phyloP scores from a whole-genome alignment of 768 basidiomycete genomes.

The Baorangia bicolor region DNA sequence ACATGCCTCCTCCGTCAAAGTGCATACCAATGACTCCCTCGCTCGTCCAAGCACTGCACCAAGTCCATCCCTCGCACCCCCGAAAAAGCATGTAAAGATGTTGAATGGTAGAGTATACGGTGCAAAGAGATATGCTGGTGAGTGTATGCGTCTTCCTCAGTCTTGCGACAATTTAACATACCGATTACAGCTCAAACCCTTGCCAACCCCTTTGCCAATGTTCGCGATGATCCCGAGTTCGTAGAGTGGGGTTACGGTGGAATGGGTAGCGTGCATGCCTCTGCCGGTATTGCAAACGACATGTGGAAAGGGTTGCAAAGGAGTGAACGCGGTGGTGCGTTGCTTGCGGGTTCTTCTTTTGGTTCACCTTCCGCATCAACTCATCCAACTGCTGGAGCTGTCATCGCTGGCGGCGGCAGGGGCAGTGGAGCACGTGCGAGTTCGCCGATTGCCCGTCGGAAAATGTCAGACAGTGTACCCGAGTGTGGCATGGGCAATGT shows the following conservation, averaged over 20 bases:
- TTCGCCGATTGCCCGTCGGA: constrained; percentile 12
- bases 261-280: constrained; percentile 58
- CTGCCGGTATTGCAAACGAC: constrained; percentile 28
- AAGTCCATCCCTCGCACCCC: background rate
- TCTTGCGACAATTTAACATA: background rate
- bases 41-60: constrained; percentile 13
- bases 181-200: constrained; percentile 28
- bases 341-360: constrained; percentile 17
- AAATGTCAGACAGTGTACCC: constrained; percentile 15
- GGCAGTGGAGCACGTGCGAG: constrained; percentile 13
- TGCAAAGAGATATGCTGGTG: constrained; percentile 33
- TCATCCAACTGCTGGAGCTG: constrained; percentile 29
- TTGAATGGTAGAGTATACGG: constrained; percentile 89
- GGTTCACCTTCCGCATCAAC: constrained; percentile 3
- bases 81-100: constrained; percentile 53
- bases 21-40: background rate
- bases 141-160: background rate
- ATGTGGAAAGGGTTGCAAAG: constrained; percentile 29
- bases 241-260: constrained; percentile 93
- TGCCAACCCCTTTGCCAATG: constrained; percentile 63
- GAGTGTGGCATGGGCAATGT: constrained; percentile 32
- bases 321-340: constrained; percentile 26
- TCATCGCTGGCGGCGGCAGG: constrained; percentile 17
- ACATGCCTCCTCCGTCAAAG: constrained; percentile 17
- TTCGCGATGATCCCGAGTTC: constrained; percentile 70